phyloP scores from a whole-genome alignment of 2,329 filamentous ascomycete genomes.

The Cadophora sp. region DNA sequence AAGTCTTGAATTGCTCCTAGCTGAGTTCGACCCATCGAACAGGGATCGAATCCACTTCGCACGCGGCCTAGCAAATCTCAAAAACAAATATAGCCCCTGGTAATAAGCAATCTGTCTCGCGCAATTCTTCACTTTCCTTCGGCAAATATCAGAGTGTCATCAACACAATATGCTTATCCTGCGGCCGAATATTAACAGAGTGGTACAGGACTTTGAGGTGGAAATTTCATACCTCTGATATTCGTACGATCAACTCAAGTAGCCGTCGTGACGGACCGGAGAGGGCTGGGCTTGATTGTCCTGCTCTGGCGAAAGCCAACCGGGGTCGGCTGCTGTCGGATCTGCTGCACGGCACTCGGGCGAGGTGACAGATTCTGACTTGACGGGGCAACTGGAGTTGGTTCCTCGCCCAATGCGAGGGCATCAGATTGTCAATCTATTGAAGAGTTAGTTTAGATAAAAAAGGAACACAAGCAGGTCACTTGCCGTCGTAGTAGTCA shows the following conservation, averaged over 20 bases:
- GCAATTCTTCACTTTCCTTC: slow-evolving; percentile 22
- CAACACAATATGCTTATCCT: slow-evolving; percentile 29
- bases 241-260: slow-evolving; percentile 44
- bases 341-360: slow-evolving; percentile 52
- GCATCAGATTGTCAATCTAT: slow-evolving; percentile 87
- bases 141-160: slow-evolving; percentile 27
- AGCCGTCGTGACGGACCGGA: slow-evolving; percentile 70
- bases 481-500: slow-evolving; percentile 82
- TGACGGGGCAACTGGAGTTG: slow-evolving; percentile 65
- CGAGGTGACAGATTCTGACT: slow-evolving; percentile 51
- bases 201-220: too few relatives aligned
- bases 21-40: slow-evolving; percentile 13
- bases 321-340: slow-evolving; percentile 48
- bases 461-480: not conserved
- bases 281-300: slow-evolving; percentile 67
- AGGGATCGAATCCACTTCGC: slow-evolving; percentile 11
- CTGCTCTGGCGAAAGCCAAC: slow-evolving; percentile 46
- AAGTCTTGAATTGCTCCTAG: slow-evolving; percentile 20
- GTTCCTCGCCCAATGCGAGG: slow-evolving; percentile 90
- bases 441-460: not conserved
- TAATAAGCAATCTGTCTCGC: slow-evolving; percentile 35
- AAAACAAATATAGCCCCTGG: slow-evolving; percentile 15
- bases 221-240: slow-evolving; percentile 34
- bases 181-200: not conserved
- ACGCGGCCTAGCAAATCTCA: slow-evolving; percentile 21